Evolutionary conservation across 306 rosid genomes (phyloP).

Genomic region (Vigna nakashimae): DNA sequence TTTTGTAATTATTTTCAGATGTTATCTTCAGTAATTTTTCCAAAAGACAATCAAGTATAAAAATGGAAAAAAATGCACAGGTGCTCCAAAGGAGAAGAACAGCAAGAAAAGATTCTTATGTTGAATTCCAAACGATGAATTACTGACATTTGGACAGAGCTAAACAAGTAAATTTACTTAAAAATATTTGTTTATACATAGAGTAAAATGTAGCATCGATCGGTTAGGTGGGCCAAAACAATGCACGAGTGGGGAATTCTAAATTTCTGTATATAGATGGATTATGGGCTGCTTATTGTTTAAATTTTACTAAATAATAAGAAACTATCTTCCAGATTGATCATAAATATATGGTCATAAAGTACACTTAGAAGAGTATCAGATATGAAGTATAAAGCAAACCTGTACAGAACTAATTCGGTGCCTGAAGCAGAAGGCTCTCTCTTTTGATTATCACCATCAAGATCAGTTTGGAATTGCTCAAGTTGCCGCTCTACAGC

Average conservation of each 20-base stretch:
- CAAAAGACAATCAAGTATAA: background rate
- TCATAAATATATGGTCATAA: background rate
- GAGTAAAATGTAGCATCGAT: slow-evolving; percentile 4
- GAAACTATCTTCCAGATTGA: slow-evolving; percentile 8
- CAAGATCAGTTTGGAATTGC: slow-evolving; percentile 85
- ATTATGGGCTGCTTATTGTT: background rate
- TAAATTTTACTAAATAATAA: slow-evolving; percentile 18
- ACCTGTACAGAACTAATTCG: slow-evolving; percentile 88
- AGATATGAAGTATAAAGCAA: slow-evolving; percentile 26
- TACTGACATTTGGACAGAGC: background rate
- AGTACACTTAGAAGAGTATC: slow-evolving; percentile 2
- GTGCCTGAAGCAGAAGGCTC: slow-evolving; percentile 79
- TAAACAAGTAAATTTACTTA: slow-evolving; percentile 6
- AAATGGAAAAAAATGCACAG: background rate
- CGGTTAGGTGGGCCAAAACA: slow-evolving; percentile 8
- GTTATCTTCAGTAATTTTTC: background rate
- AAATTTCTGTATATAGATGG: background rate
- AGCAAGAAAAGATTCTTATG: slow-evolving; percentile 1
- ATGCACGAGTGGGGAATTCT: background rate
- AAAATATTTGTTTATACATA: slow-evolving; percentile 1
- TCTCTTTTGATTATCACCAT: slow-evolving; percentile 71
- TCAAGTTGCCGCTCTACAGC: slow-evolving; percentile 95
- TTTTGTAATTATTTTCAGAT: background rate
- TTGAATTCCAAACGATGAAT: slow-evolving; percentile 1
- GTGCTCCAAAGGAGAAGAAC: slow-evolving; percentile 7